Conservation (phyloP, 352 stramenopile genomes). For the Globisporangium alternatum region DNA sequence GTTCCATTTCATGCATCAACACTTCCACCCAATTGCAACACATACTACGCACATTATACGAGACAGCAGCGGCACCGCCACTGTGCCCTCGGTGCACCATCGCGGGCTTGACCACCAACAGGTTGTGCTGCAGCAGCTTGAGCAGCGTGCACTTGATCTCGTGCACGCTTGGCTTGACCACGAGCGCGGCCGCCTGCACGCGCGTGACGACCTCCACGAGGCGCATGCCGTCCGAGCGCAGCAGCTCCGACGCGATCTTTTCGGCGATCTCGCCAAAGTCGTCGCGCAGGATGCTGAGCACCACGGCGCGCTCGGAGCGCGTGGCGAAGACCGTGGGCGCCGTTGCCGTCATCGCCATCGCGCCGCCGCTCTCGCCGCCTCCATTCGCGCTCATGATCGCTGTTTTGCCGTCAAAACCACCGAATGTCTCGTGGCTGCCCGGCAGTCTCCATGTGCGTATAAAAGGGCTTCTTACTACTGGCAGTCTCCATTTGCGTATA, state of each 20-base stretch:
- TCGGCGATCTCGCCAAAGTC: slow-evolving; percentile 77
- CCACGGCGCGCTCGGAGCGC: slow-evolving; percentile 69
- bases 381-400: slow-evolving; percentile 5
- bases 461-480: too few species aligned
- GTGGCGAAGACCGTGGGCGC: slow-evolving; percentile 39
- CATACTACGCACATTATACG: slow-evolving; percentile 42
- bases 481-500: too few species aligned
- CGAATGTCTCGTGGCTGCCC: background rate
- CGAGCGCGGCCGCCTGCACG: slow-evolving; percentile 36
- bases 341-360: slow-evolving; percentile 4
- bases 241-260: slow-evolving; percentile 49
- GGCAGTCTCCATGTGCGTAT: too few species aligned
- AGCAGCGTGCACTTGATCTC: slow-evolving; percentile 83
- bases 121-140: slow-evolving; percentile 87
- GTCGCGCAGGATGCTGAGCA: slow-evolving; percentile 72
- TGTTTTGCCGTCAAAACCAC: slow-evolving; percentile 10
- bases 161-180: slow-evolving; percentile 44
- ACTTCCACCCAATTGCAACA: background rate
- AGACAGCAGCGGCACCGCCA: slow-evolving; percentile 20
- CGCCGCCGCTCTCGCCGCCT: background rate
- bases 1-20: background rate
- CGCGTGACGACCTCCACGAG: slow-evolving; percentile 65
- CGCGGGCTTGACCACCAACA: slow-evolving; percentile 62
- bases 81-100: slow-evolving; percentile 17
- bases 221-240: slow-evolving; percentile 66